phyloP scores from a whole-genome alignment of 208 protist species.

The Trypanosomatidae sp. region DNA sequence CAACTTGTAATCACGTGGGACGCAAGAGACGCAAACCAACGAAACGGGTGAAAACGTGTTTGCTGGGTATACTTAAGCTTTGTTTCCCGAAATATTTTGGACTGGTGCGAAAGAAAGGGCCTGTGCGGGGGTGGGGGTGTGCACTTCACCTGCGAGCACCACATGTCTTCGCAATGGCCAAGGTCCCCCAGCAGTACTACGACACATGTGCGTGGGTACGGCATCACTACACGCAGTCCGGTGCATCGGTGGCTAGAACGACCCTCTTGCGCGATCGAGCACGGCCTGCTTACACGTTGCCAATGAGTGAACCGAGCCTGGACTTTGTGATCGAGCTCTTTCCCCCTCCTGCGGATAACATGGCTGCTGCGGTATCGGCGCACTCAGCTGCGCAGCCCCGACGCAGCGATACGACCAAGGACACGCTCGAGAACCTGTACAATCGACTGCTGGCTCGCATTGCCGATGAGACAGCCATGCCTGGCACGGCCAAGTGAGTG shows the following conservation, averaged over 20 bases:
- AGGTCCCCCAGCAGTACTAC: conserved; percentile 43
- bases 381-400: background rate
- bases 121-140: background rate
- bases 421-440: conserved; percentile 21
- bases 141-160: background rate
- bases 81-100: background rate
- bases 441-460: conserved; percentile 17
- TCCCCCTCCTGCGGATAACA: background rate
- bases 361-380: background rate
- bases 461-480: background rate
- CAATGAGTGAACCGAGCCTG: conserved; percentile 3
- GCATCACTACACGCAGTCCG: conserved; percentile 6
- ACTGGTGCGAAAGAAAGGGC: background rate
- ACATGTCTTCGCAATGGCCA: conserved; percentile 1
- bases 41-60: background rate
- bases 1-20: background rate
- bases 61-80: background rate
- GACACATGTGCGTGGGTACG: conserved; percentile 42
- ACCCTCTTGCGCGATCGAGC: background rate
- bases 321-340: conserved; percentile 11
- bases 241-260: background rate
- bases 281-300: conserved; percentile 11
- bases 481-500: background rate
- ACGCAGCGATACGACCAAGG: background rate
- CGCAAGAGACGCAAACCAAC: background rate